A percentile compares a stretch with the other conserved stretches of the same genome.
These are phyloP conservation scores for Pharus latifolius DNA, from an alignment of 176 grass and related monocot genomes.

Conservation along the genomic window DNA sequence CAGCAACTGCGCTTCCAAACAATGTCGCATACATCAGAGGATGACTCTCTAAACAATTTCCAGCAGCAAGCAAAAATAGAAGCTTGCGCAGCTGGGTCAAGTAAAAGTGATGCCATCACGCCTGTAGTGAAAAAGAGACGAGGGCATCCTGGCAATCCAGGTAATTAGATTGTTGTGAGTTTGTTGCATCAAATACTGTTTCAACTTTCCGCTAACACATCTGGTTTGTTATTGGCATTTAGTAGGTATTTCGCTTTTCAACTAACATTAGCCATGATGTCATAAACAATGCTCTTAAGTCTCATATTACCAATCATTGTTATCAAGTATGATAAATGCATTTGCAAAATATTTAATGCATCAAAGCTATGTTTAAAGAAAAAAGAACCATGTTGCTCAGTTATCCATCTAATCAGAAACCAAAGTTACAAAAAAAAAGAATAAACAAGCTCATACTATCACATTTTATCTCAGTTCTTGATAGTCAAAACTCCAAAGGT, in stretches of 20 bases:
- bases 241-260: constrained; percentile 1
- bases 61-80: constrained; percentile 33
- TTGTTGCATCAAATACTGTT: neutral
- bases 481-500: neutral
- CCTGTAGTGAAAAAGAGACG: constrained; percentile 39
- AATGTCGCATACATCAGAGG: constrained; percentile 53
- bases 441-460: neutral
- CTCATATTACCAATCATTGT: neutral
- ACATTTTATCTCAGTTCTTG: neutral
- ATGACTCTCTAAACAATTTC: constrained; percentile 42
- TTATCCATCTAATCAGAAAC: neutral
- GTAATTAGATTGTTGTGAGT: neutral
- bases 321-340: neutral
- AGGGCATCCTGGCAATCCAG: constrained; percentile 44
- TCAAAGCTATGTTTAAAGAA: neutral
- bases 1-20: neutral
- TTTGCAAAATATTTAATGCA: neutral
- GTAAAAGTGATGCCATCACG: constrained; percentile 13
- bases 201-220: neutral
- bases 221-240: neutral
- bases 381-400: neutral
- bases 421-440: neutral
- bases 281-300: neutral
- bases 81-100: constrained; percentile 15
- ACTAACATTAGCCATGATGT: neutral